These are phyloP conservation scores for Curvularia spicifera DNA, from an alignment of 2,329 filamentous ascomycete species.

Conservation along the genomic window DNA sequence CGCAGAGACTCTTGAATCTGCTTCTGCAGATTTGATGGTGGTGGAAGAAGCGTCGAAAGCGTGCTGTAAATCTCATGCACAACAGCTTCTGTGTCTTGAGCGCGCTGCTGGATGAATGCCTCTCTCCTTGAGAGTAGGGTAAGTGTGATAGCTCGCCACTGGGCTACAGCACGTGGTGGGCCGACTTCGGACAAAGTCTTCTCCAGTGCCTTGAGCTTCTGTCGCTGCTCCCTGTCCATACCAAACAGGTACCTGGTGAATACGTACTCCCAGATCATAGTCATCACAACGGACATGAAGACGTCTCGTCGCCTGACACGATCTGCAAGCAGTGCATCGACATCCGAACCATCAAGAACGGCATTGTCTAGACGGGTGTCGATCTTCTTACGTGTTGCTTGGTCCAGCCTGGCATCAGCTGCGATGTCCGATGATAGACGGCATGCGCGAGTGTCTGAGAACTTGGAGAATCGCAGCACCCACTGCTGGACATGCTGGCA, in stretches of 20 bases:
- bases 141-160: slow-evolving; percentile 95
- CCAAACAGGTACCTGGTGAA: slow-evolving; percentile 98
- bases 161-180: slow-evolving; percentile 84
- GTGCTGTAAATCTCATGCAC: slow-evolving; percentile 88
- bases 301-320: slow-evolving; percentile 88
- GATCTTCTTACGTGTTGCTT: slow-evolving; percentile 70
- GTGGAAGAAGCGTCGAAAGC: slow-evolving; percentile 82
- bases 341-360: slow-evolving; percentile 91
- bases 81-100: slow-evolving; percentile 93
- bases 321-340: slow-evolving; percentile 85
- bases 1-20: slow-evolving; percentile 85
- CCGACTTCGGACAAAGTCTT: slow-evolving; percentile 87
- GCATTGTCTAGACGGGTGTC: slow-evolving; percentile 94
- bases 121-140: slow-evolving; percentile 83
- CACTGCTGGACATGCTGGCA: slow-evolving; percentile 97
- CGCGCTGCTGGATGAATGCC: slow-evolving; percentile 80
- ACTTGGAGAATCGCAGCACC: slow-evolving; percentile 97
- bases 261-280: slow-evolving; percentile 98
- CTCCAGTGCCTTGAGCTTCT: slow-evolving; percentile 95
- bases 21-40: slow-evolving; percentile 77
- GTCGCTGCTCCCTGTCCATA: slow-evolving; percentile 96
- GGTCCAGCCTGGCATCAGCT: slow-evolving; percentile 58
- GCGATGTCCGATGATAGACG: slow-evolving; percentile 82
- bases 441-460: slow-evolving; percentile 89
- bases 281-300: slow-evolving; percentile 99